phyloP scores from a whole-genome alignment of 805 yeast species.

The Isabelozyma gotoi region DNA sequence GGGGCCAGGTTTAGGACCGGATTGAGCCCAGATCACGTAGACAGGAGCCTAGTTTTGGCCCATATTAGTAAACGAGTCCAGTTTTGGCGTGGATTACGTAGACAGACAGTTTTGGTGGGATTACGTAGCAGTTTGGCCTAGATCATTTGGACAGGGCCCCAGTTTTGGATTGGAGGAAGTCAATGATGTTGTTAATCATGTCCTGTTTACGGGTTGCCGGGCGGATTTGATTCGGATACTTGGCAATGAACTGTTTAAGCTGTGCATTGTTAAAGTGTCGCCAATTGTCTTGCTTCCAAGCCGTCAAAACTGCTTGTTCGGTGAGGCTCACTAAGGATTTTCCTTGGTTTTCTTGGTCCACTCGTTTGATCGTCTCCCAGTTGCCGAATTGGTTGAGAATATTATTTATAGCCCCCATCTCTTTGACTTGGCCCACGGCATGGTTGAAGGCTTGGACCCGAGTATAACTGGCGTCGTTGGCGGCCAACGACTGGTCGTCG shows the following conservation, averaged over 20 bases:
- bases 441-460: background rate
- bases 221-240: conserved; percentile 32
- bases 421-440: background rate
- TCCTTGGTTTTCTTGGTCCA: background rate
- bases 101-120: too few species aligned
- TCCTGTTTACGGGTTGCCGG: conserved; percentile 42
- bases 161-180: too few species aligned
- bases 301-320: conserved; percentile 40
- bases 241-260: conserved; percentile 36
- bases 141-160: too few species aligned
- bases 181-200: conserved; percentile 40
- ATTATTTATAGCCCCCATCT: background rate
- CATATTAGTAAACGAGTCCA: too few species aligned
- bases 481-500: conserved; percentile 12
- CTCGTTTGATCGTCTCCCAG: background rate
- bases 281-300: conserved; percentile 41
- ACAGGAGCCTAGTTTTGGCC: too few species aligned
- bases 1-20: too few species aligned
- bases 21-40: too few species aligned
- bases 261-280: conserved; percentile 41
- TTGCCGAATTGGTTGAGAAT: background rate
- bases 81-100: too few species aligned
- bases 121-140: too few species aligned
- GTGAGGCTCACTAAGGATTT: conserved; percentile 11
- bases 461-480: background rate